Base-by-base conservation (phyloP, 1,284 basidiomycete genomes). In the Irpex sp. region DNA sequence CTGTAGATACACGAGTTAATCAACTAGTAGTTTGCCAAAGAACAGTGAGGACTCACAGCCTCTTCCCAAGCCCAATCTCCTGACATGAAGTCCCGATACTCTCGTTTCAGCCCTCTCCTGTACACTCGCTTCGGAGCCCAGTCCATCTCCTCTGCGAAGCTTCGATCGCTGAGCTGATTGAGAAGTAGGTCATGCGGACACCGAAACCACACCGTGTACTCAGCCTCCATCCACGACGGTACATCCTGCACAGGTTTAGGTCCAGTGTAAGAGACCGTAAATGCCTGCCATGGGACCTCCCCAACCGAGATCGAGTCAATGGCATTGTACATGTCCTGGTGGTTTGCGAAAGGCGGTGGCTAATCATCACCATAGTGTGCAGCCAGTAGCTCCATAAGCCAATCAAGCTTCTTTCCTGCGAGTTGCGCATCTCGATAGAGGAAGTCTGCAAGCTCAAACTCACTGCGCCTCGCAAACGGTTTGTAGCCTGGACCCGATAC, bases 251-350 rank as follows among this genome's bases (percentile, higher is more conserved):
- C 14, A 5, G 61, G 42, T 16, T 18, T 16, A 52, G 35, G 49
- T 16, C 62, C 58, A 5, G 28, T 42, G 16, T 65, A 62, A n/a
- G 21, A n/a, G 21, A 66, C 21, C 12, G 51, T 52, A 16, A 67
- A 63, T 10, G 53, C 54, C 12, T 54, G 1, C 65, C 66, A 67
- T 6, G 51, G 61, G 6, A 66, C 28, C 2, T 67, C 42, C 1
- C 61, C 64, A 8, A 61, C 58, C 4, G 19, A 10, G 18, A 57
- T 67, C 5, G 66, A 39, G 61, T 67, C 63, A 9, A 67, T 67
- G 4, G 58, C 16, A 48, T 48, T 28, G 52, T 48, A 48, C 19
- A 48, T n/a, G 19, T 48, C 47, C n/a, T 48, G 16, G 47, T 48
- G 47, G 19, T 48, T 19, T n/a, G 47, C 47, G 47, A 48, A 48